Evolutionary conservation across 495 filamentous ascomycete genomes (phyloP).

Genomic region (Hypoxylon trugodes): DNA sequence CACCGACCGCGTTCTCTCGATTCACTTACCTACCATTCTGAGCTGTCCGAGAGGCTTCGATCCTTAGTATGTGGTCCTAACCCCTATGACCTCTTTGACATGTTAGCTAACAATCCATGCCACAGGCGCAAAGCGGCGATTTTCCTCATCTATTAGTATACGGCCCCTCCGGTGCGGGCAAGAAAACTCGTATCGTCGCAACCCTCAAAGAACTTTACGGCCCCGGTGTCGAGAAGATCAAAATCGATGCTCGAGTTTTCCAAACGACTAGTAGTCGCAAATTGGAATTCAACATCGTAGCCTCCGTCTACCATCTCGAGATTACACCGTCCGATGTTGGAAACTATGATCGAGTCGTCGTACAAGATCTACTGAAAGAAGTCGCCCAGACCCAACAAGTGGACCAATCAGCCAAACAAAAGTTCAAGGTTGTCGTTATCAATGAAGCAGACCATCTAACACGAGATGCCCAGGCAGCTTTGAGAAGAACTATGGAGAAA

Average conservation of each 20-base stretch:
- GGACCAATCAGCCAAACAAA: conserved; percentile 84
- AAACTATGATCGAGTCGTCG: conserved; percentile 91
- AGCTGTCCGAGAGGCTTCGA: conserved; percentile 85
- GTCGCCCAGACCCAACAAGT: conserved; percentile 99
- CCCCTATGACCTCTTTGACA: not conserved
- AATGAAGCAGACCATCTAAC: conserved; percentile 98
- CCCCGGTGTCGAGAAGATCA: conserved; percentile 94
- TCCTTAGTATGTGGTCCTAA: conserved; percentile 73
- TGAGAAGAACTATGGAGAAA: conserved; percentile 98
- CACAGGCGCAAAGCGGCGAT: conserved; percentile 91
- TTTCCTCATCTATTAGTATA: conserved; percentile 98
- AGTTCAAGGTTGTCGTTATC: conserved; percentile 98
- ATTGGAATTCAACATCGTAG: conserved; percentile 97
- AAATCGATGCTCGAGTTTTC: conserved; percentile 95
- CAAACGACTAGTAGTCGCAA: conserved; percentile 95
- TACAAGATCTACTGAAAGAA: conserved; percentile 96
- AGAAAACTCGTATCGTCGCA: conserved; percentile 95
- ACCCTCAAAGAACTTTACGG: conserved; percentile 93
- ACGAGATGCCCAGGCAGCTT: conserved; percentile 92
- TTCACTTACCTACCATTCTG: conserved; percentile 83
- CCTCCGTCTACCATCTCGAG: conserved; percentile 95
- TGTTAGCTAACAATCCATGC: conserved; percentile 22
- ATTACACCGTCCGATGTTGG: conserved; percentile 99
- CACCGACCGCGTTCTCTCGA: conserved; percentile 91
- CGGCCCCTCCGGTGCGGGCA: conserved; percentile 94